These are phyloP conservation scores for Guyanaporus albipodus DNA, from an alignment of 768 basidiomycete species.

Conservation along the genomic window DNA sequence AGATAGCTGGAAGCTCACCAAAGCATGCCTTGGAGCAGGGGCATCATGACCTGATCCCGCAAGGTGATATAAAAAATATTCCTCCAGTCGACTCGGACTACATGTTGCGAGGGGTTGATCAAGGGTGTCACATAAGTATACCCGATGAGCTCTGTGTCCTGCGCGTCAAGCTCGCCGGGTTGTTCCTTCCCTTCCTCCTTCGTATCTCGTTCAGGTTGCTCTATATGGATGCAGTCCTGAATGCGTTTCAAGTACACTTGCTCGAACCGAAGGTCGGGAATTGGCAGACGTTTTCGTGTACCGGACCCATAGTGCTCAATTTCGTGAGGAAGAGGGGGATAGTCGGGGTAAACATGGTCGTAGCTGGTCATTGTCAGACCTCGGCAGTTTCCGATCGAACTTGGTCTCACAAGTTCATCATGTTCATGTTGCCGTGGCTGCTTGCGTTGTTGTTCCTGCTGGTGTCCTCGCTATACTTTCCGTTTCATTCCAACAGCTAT, in stretches of 20 bases:
- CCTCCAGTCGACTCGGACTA: constrained; percentile 52
- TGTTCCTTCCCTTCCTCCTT: constrained; percentile 33
- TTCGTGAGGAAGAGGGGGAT: constrained; percentile 14
- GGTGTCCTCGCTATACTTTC: constrained; percentile 25
- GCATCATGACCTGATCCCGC: constrained; percentile 66
- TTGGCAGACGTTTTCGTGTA: constrained; percentile 44
- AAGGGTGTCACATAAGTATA: constrained; percentile 30
- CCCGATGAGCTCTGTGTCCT: constrained; percentile 18
- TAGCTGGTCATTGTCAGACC: constrained; percentile 26
- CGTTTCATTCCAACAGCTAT: constrained; percentile 23
- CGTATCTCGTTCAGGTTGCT: constrained; percentile 14
- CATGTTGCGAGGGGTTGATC: constrained; percentile 29
- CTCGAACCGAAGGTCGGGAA: constrained; percentile 78
- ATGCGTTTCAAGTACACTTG: constrained; percentile 64
- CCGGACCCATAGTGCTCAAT: constrained; percentile 12
- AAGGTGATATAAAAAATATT: constrained; percentile 58
- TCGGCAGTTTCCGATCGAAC: constrained; percentile 19
- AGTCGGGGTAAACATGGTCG: constrained; percentile 10
- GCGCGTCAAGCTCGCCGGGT: constrained; percentile 8
- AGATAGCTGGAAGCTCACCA: constrained; percentile 43
- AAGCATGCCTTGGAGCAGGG: constrained; percentile 60
- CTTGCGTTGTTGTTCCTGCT: constrained; percentile 12
- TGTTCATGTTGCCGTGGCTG: constrained; percentile 17
- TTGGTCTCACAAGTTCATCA: not conserved
- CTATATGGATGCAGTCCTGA: constrained; percentile 46